Evolutionary conservation across 768 basidiomycete species (phyloP).

Genomic region (Boletus rubroflammeus): DNA sequence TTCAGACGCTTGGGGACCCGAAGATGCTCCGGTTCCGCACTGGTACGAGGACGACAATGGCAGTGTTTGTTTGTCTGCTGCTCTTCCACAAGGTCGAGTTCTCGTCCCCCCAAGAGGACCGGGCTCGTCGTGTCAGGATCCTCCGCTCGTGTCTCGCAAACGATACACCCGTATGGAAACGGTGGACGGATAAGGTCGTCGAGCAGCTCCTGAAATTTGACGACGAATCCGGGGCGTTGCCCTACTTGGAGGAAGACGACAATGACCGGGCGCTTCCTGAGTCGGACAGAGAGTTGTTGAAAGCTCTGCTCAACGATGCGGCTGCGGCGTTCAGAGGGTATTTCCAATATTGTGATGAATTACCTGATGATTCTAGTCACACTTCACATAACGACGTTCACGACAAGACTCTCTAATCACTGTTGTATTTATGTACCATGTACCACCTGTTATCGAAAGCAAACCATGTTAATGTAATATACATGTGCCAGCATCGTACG

Average conservation of each 20-base stretch:
- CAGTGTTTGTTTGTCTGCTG: slow-evolving; percentile 23
- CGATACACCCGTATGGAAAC: slow-evolving; percentile 21
- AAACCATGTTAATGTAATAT: background rate
- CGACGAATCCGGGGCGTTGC: background rate
- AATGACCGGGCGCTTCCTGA: background rate
- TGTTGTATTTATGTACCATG: background rate
- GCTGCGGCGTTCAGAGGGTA: slow-evolving; percentile 14
- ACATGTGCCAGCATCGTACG: background rate
- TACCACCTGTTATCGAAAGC: background rate
- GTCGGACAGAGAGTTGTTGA: slow-evolving; percentile 1
- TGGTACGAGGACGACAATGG: slow-evolving; percentile 21
- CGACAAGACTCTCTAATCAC: background rate
- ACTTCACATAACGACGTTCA: background rate
- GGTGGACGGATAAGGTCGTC: slow-evolving; percentile 23
- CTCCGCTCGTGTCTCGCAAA: slow-evolving; percentile 19
- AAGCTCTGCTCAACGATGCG: slow-evolving; percentile 18
- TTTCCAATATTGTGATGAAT: fast-evolving
- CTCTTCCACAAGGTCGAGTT: slow-evolving; percentile 15
- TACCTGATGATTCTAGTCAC: slow-evolving; percentile 1
- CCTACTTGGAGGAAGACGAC: background rate
- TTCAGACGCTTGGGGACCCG: slow-evolving; percentile 8
- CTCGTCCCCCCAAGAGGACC: background rate
- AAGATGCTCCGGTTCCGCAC: slow-evolving; percentile 10
- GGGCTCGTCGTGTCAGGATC: slow-evolving; percentile 1
- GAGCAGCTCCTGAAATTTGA: slow-evolving; percentile 9